Conservation (phyloP, 768 basidiomycete genomes). For the Agaricus bisporus region DNA sequence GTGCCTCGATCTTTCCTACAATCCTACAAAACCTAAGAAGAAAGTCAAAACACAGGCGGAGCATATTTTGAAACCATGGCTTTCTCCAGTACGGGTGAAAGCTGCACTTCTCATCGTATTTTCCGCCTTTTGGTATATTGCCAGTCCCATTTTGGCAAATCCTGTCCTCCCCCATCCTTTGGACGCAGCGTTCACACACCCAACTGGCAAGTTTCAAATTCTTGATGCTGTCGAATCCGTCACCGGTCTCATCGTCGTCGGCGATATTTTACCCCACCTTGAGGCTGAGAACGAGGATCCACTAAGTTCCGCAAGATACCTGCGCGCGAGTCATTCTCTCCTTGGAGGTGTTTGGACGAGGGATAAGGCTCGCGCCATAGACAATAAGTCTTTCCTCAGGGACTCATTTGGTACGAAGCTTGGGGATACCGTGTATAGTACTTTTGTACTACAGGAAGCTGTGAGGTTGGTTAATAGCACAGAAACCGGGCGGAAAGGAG, state of each 20-base stretch:
- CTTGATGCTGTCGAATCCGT: conserved; percentile 60
- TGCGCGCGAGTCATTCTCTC: conserved; percentile 61
- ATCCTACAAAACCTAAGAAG: conserved; percentile 13
- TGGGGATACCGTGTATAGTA: conserved; percentile 76
- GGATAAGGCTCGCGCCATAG: conserved; percentile 35
- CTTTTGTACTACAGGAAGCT: conserved; percentile 87
- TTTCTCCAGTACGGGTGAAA: conserved; percentile 19
- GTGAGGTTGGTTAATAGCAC: conserved; percentile 61
- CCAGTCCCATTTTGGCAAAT: conserved; percentile 35
- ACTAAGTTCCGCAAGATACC: conserved; percentile 50
- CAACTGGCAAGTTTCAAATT: conserved; percentile 52
- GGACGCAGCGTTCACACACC: conserved; percentile 42
- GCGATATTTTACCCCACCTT: conserved; percentile 49
- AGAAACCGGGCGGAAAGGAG: conserved; percentile 25
- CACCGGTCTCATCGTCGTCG: conserved; percentile 84
- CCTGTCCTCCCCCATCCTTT: conserved; percentile 56
- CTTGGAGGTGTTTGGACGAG: conserved; percentile 79
- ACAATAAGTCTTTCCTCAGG: conserved; percentile 31
- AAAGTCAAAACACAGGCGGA: conserved; percentile 13
- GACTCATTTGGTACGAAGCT: conserved; percentile 51
- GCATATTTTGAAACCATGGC: neutral
- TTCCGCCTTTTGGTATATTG: conserved; percentile 29
- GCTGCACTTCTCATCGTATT: conserved; percentile 22
- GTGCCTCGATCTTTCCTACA: conserved; percentile 1
- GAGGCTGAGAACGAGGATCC: conserved; percentile 17